Conservation (phyloP, 2,329 filamentous ascomycete species). For the Triangularia setosa region DNA sequence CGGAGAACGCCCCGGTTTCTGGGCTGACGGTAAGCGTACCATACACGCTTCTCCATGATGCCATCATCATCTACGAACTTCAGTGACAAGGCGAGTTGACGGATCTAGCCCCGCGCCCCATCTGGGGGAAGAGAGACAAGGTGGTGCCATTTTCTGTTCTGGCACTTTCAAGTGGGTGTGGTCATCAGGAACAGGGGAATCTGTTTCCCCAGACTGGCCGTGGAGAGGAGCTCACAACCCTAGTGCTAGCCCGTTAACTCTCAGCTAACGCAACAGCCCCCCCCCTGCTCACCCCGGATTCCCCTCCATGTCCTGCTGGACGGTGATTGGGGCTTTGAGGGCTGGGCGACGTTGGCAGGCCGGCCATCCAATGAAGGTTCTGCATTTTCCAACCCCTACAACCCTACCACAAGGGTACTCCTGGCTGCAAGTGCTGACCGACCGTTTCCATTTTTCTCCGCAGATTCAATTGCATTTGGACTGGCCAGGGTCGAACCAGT, state of each 20-base stretch:
- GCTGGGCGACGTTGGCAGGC: constrained; percentile 4
- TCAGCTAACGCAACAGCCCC: background rate
- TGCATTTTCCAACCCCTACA: constrained; percentile 6
- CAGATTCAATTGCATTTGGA: constrained; percentile 10
- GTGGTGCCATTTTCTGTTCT: background rate
- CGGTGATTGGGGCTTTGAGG: constrained; percentile 14
- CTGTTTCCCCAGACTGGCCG: background rate
- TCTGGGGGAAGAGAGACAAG: background rate
- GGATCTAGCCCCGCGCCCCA: background rate
- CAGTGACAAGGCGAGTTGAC: background rate
- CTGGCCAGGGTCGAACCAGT: background rate
- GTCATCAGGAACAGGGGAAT: background rate
- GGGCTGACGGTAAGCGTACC: constrained; percentile 9
- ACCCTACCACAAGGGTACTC: constrained; percentile 9
- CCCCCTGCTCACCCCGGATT: constrained; percentile 25
- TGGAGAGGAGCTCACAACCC: background rate
- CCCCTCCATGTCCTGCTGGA: constrained; percentile 5
- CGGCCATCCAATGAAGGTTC: constrained; percentile 15
- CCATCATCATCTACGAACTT: background rate
- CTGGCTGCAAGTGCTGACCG: constrained; percentile 15
- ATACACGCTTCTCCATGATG: background rate
- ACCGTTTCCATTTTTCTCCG: constrained; percentile 23
- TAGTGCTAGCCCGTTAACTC: background rate
- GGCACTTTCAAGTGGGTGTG: background rate
- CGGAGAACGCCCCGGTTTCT: background rate